Evolutionary conservation across 805 yeast genomes (phyloP).

Genomic region (Kockiozyma suomiensis): DNA sequence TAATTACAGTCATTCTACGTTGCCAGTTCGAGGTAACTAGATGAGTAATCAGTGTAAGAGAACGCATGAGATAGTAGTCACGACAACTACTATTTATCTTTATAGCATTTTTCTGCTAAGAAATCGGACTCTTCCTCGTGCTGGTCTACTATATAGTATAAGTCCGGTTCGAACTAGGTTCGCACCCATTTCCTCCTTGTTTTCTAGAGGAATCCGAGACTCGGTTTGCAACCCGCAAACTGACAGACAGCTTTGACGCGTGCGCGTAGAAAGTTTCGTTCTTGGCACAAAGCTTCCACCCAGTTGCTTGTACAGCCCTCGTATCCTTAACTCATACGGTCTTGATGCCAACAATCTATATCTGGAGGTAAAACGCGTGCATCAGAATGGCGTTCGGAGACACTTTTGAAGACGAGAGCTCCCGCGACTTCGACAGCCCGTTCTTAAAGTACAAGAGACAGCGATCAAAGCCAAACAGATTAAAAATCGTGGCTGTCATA

Average conservation of each 20-base stretch:
- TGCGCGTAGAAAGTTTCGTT: background rate
- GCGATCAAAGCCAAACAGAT: slow-evolving; percentile 28
- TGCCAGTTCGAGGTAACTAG: too few relatives aligned
- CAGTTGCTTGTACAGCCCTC: too few relatives aligned
- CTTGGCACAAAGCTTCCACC: background rate
- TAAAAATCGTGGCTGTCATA: slow-evolving; percentile 11
- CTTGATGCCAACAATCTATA: background rate
- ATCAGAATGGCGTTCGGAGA: slow-evolving; percentile 14
- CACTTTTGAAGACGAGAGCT: slow-evolving; percentile 11
- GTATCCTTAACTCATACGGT: background rate
- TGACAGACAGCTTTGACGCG: slow-evolving; percentile 7
- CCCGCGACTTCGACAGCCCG: slow-evolving; percentile 30
- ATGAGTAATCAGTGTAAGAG: too few relatives aligned
- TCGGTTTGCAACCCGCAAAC: background rate
- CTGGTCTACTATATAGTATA: too few relatives aligned
- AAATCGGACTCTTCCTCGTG: too few relatives aligned
- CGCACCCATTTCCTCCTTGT: too few relatives aligned
- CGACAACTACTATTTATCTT: too few relatives aligned
- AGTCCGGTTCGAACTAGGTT: too few relatives aligned
- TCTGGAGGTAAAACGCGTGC: background rate
- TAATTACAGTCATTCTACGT: too few relatives aligned
- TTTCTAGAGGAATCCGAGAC: background rate
- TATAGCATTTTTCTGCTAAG: too few relatives aligned
- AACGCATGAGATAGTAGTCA: too few relatives aligned
- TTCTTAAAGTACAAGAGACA: slow-evolving; percentile 32